phyloP scores from a whole-genome alignment of 805 yeast genomes.

The Wickerhamiella kazuoi region DNA sequence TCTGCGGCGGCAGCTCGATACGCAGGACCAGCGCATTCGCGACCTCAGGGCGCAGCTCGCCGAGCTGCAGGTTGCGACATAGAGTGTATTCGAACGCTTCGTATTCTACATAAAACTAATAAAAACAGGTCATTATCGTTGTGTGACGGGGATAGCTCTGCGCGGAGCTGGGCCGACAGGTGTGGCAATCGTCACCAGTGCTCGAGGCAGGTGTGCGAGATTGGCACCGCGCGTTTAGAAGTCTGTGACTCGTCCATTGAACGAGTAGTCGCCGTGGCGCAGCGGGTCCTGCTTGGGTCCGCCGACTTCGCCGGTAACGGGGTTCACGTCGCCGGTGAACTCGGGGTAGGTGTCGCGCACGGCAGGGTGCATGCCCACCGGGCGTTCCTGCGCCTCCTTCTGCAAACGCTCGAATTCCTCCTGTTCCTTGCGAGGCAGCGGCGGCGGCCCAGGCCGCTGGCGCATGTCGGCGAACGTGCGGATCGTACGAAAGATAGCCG shows the following conservation, averaged over 20 bases:
- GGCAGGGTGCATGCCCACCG: conserved; percentile 48
- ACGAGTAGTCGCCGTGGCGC: conserved; percentile 81
- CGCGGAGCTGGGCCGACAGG: too few species aligned
- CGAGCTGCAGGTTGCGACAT: neutral
- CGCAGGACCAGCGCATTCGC: neutral
- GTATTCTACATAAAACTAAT: too few species aligned
- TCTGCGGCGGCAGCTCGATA: neutral
- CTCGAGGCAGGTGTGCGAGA: too few species aligned
- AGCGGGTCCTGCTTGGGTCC: conserved; percentile 97
- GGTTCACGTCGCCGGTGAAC: conserved; percentile 87
- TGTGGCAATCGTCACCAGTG: too few species aligned
- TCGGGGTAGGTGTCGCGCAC: conserved; percentile 72
- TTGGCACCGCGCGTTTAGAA: conserved; percentile 41
- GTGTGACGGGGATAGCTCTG: too few species aligned
- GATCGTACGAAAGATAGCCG: neutral
- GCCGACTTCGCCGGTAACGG: conserved; percentile 84
- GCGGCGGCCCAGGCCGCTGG: conserved; percentile 41
- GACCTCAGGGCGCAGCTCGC: neutral
- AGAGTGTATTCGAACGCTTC: too few species aligned
- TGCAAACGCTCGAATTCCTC: conserved; percentile 83
- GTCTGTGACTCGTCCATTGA: conserved; percentile 92
- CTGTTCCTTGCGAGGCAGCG: conserved; percentile 62
- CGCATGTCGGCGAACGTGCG: neutral
- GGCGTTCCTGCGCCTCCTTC: conserved; percentile 48
- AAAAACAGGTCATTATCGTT: neutral